Percentiles rank a stretch among this genome's conserved stretches.
These are phyloP conservation scores for Glycine soja DNA, from an alignment of 306 rosid species.

Conservation along the genomic window DNA sequence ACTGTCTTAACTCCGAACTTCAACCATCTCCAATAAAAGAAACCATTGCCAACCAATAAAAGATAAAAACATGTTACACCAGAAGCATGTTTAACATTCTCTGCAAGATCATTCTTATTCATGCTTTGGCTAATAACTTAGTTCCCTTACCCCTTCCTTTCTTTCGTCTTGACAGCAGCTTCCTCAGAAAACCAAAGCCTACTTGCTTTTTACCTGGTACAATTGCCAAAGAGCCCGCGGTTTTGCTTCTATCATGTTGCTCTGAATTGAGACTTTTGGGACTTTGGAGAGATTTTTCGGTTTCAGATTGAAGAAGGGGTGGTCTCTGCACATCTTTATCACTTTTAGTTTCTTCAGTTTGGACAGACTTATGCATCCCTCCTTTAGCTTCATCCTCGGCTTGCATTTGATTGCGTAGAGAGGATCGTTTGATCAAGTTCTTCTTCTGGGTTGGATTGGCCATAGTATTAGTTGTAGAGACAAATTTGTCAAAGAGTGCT, in stretches of 20 bases:
- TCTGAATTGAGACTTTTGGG: constrained; percentile 42
- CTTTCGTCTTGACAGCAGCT: constrained; percentile 61
- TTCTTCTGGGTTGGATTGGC: constrained; percentile 51
- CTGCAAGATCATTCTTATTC: constrained; percentile 32
- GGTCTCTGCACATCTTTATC: constrained; percentile 46
- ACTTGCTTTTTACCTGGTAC: constrained; percentile 63
- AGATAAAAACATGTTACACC: background rate
- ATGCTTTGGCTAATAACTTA: constrained; percentile 45
- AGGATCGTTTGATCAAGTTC: constrained; percentile 60
- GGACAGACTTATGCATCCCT: constrained; percentile 30
- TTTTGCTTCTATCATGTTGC: constrained; percentile 44
- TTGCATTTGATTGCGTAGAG: constrained; percentile 65
- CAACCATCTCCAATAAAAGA: constrained; percentile 44
- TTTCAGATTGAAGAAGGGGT: constrained; percentile 45
- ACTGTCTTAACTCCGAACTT: constrained; percentile 31
- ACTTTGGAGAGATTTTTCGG: constrained; percentile 42
- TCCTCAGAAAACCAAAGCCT: constrained; percentile 69
- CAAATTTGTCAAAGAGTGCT: constrained; percentile 54
- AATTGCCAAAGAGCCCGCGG: constrained; percentile 52
- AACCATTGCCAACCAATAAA: constrained; percentile 33
- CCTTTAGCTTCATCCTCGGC: constrained; percentile 67
- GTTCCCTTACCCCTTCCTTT: constrained; percentile 58
- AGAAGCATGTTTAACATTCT: constrained; percentile 9
- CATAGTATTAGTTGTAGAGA: constrained; percentile 46
- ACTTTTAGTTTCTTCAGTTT: constrained; percentile 42